Percentiles rank a stretch among this genome's conserved stretches.
These are phyloP conservation scores for Vitis cinerea DNA, from an alignment of 164 flowering plant species.

Conservation along the genomic window DNA sequence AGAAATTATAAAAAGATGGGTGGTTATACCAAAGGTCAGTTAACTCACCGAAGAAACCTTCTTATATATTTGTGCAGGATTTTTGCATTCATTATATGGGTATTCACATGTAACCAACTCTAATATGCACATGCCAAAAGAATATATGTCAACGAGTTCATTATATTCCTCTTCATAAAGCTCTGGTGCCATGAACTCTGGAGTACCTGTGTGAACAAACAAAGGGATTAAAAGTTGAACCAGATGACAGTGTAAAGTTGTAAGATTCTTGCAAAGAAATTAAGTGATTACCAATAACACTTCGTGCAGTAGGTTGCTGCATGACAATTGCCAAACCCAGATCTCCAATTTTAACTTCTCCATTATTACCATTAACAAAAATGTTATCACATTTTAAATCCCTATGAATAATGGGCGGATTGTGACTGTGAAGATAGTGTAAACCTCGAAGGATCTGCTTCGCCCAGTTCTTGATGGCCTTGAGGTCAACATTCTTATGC, in stretches of 20 bases:
- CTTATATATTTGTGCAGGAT: conserved; percentile 72
- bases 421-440: conserved; percentile 59
- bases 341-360: conserved; percentile 84
- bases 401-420: conserved; percentile 65
- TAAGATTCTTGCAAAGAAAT: not conserved
- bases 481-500: conserved; percentile 64
- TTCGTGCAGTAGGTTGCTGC: conserved; percentile 67
- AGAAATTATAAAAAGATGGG: not conserved
- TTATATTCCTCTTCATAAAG: conserved; percentile 76
- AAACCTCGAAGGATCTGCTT: conserved; percentile 73
- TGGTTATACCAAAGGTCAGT: not conserved
- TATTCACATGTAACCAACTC: conserved; percentile 77
- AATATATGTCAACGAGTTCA: conserved; percentile 75
- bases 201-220: conserved; percentile 48
- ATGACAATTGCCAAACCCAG: conserved; percentile 73
- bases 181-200: conserved; percentile 90
- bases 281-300: conserved; percentile 56
- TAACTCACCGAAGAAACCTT: conserved; percentile 71
- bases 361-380: conserved; percentile 71
- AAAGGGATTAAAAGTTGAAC: conserved; percentile 5
- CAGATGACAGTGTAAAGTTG: not conserved
- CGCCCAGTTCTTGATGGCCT: conserved; percentile 83
- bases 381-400: conserved; percentile 80
- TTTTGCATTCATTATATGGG: conserved; percentile 72
- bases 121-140: conserved; percentile 79